These are phyloP conservation scores for Physocladia obscura DNA, from an alignment of 192 early-diverging fungal species.

Conservation along the genomic window DNA sequence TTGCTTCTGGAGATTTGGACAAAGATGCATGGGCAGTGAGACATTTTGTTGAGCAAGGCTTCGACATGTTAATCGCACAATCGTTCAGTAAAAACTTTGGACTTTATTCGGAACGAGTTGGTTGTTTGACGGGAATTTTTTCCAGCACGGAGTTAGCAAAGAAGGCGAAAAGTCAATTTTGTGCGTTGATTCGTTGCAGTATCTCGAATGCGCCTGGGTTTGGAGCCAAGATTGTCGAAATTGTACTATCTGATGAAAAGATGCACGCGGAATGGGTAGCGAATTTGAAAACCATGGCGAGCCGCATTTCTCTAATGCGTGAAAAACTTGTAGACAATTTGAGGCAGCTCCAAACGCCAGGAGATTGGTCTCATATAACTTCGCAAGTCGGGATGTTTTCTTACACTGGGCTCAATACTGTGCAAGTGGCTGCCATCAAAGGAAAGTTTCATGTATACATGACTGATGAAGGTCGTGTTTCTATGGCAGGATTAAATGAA, in stretches of 20 bases:
- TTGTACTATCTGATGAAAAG: slow-evolving; percentile 78
- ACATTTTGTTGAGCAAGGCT: slow-evolving; percentile 87
- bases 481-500: slow-evolving; percentile 88
- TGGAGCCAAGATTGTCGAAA: slow-evolving; percentile 82
- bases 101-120: slow-evolving; percentile 89
- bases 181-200: slow-evolving; percentile 76
- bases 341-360: slow-evolving; percentile 76
- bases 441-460: slow-evolving; percentile 91
- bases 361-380: slow-evolving; percentile 92
- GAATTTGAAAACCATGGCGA: slow-evolving; percentile 69
- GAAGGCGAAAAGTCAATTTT: slow-evolving; percentile 77
- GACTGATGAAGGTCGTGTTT: slow-evolving; percentile 91
- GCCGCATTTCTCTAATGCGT: slow-evolving; percentile 90
- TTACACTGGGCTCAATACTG: slow-evolving; percentile 82
- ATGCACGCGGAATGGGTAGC: slow-evolving; percentile 80
- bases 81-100: slow-evolving; percentile 99
- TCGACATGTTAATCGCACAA: slow-evolving; percentile 88
- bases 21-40: slow-evolving; percentile 89
- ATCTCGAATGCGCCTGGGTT: slow-evolving; percentile 90
- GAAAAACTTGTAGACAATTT: slow-evolving; percentile 64
- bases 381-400: slow-evolving; percentile 99
- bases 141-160: slow-evolving; percentile 49
- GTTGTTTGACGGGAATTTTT: slow-evolving; percentile 79
- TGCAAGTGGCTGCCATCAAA: slow-evolving; percentile 77
- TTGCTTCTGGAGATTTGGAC: slow-evolving; percentile 90